Evolutionary conservation across 208 protist species (phyloP), one percentile per base, ranked within the genome.

Genomic region (Wallacemonas collosoma): DNA sequence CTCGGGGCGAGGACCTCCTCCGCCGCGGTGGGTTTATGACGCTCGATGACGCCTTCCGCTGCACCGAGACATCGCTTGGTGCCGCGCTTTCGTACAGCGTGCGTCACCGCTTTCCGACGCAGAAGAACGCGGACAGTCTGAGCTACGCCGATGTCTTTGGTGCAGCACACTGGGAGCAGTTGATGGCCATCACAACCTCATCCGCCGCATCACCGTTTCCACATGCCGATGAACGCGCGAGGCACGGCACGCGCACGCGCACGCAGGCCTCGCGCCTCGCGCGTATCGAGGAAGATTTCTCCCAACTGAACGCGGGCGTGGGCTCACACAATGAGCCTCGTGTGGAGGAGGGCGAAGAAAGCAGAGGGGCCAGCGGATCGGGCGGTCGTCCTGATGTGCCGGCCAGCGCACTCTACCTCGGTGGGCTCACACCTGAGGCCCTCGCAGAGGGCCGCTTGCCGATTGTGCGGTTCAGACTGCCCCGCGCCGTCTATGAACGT

Each of bases 401-500:
- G 73, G 35, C 75, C 73, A 40, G 56, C 63, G 53, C 39, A 11
- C 66, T 83, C 51, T 83, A 79, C 66, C 68, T 87, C 4, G 63
- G 64, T n/a, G 69, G 75, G 43, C 62, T 89, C 40, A 57, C 68
- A 3, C 64, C 63, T 1, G 48, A 11, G 5, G 72, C 81, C 11
- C 63, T 84, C 26, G 70, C 62, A n/a, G 63, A 15, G 4, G 75
- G 58, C 39, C 78, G 73, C 45, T 71, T 90, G 36, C 86, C 84
- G 17, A 69, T 94, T 26, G 80, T 94, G 12, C 76, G 80, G 43
- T 75, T 91, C 53, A 68, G 83, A 41, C 38, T 80, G 17, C 79
- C 69, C 43, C 55, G 35, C 58, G 2, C 51, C 58, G 41, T 48
- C 12, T 43, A 69, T 26, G 66, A 53, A 57, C 60, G 35, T 15